These are phyloP conservation scores for Taxillus chinensis DNA, from an alignment of 164 flowering plant genomes.

Conservation along the genomic window DNA sequence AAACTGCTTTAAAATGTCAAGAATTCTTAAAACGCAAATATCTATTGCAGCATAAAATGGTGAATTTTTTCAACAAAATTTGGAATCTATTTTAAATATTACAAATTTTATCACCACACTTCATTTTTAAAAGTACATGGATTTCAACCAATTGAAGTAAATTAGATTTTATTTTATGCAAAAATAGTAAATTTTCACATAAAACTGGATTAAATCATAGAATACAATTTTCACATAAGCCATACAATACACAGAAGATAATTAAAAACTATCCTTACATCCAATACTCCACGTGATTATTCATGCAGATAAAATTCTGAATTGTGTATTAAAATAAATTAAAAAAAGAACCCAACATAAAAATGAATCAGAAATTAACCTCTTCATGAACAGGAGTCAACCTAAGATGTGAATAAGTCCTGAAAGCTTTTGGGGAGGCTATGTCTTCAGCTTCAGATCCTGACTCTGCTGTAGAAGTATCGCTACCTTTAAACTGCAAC, in stretches of 20 bases:
- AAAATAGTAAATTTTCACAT: too few species aligned
- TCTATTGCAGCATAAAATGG: neutral
- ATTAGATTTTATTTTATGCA: too few species aligned
- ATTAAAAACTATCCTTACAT: neutral
- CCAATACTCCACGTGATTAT: neutral
- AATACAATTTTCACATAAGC: too few species aligned
- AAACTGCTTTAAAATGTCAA: neutral
- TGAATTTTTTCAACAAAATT: neutral
- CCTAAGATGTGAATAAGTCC: constrained; percentile 50
- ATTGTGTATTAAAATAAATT: too few species aligned
- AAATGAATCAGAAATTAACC: constrained; percentile 22
- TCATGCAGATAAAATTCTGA: neutral
- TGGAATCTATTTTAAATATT: neutral
- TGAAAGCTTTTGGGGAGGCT: constrained; percentile 59
- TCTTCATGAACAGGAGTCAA: constrained; percentile 93
- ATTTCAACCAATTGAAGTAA: too few species aligned
- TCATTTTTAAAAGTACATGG: neutral
- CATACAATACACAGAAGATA: neutral
- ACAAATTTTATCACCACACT: neutral
- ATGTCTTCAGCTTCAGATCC: constrained; percentile 97
- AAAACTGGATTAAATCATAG: neutral
- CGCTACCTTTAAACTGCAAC: constrained; percentile 69
- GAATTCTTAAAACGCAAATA: neutral
- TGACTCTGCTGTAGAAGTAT: constrained; percentile 90
- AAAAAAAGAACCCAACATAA: too few species aligned